phyloP scores from a whole-genome alignment of 1,284 basidiomycete genomes.

The Ceratorhiza oryzae-sativae region DNA sequence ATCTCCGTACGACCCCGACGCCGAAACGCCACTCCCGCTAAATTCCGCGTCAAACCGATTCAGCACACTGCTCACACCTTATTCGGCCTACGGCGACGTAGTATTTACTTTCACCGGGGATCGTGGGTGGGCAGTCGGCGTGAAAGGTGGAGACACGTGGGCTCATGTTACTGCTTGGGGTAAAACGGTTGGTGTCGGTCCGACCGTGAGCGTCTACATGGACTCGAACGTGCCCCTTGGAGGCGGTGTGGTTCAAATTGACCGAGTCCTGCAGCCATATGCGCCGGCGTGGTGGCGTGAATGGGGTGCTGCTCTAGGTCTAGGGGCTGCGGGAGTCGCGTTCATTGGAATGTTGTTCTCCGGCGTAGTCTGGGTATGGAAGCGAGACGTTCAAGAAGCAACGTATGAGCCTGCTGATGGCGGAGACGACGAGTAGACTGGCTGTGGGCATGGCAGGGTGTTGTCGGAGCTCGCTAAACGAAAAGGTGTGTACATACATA shows the following conservation, averaged over 20 bases:
- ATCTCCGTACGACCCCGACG: constrained; percentile 27
- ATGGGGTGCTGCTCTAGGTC: constrained; percentile 68
- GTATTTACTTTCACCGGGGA: constrained; percentile 23
- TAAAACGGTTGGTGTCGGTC: constrained; percentile 49
- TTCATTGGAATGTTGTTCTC: constrained; percentile 76
- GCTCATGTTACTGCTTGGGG: constrained; percentile 28
- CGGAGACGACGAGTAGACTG: constrained; percentile 65
- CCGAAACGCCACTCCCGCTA: constrained; percentile 31
- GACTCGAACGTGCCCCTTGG: constrained; percentile 47
- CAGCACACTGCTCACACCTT: constrained; percentile 21
- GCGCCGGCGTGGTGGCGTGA: constrained; percentile 80
- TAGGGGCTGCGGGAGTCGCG: constrained; percentile 63
- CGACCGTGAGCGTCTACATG: background rate
- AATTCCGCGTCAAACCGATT: constrained; percentile 20
- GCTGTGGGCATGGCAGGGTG: background rate
- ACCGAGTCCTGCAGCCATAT: constrained; percentile 85
- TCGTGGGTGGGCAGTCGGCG: constrained; percentile 20
- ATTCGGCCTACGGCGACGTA: constrained; percentile 30
- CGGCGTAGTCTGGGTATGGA: constrained; percentile 68
- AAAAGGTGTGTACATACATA: background rate
- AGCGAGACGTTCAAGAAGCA: constrained; percentile 74
- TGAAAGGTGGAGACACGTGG: constrained; percentile 22
- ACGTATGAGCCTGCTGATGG: constrained; percentile 86
- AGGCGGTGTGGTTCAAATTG: constrained; percentile 90
- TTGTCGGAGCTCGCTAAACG: background rate